Conservation (phyloP, 148 eudicot species). For the Vaccinium vitisidaea region DNA sequence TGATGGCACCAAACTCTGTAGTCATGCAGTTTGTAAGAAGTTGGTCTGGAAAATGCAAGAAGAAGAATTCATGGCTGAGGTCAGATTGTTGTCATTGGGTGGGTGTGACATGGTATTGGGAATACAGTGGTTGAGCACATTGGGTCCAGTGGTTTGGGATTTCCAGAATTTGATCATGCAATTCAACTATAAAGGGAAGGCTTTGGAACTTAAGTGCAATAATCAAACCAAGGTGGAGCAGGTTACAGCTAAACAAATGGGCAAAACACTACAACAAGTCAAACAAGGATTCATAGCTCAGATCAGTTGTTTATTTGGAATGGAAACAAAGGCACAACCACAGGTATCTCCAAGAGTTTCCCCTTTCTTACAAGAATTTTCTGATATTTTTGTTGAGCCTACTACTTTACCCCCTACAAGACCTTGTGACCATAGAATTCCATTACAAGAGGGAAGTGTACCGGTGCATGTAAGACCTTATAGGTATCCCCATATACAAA, state of each 20-base stretch:
- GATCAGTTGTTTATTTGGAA: neutral
- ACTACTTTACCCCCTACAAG: neutral
- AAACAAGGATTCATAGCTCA: no score
- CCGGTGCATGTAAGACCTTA: constrained; percentile 10
- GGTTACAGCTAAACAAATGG: no score
- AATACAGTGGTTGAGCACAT: neutral
- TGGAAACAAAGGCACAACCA: neutral
- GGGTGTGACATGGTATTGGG: neutral
- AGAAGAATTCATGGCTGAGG: neutral
- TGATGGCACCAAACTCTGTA: neutral
- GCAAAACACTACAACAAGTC: no score
- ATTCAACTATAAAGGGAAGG: no score
- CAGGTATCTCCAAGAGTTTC: no score
- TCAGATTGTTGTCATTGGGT: neutral
- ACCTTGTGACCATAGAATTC: neutral
- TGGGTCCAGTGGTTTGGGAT: no score
- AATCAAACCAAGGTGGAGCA: no score
- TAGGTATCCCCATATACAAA: constrained; percentile 5
- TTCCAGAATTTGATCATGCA: no score
- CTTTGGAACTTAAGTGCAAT: no score
- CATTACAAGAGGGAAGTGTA: neutral
- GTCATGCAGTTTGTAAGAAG: neutral
- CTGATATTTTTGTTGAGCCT: neutral
- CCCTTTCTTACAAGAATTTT: no score
- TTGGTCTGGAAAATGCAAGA: neutral